Base-by-base conservation (phyloP, 371 early-diverging fungal genomes). In the Mortierella sp. region DNA sequence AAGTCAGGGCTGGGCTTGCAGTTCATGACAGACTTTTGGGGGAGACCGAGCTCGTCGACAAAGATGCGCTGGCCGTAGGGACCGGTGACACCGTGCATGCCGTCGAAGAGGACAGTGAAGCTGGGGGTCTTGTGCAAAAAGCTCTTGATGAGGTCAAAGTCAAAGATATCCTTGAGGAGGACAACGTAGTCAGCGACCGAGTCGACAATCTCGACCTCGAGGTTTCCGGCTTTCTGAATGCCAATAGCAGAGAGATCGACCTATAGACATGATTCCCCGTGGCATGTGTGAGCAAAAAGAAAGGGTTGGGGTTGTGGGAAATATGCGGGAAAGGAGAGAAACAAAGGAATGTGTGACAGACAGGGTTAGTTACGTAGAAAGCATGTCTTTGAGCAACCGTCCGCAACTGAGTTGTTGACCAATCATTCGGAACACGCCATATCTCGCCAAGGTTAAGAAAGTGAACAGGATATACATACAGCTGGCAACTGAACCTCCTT, bases 51-150 rank as follows among this genome's bases (percentile, higher is more conserved):
- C 85, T 97, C 97, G 47, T 95, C 89, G 31, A 97, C 92, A 77
- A 99, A 95, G 45, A 99, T 90, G 43, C 92, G 92, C 58, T 92
- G 85, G 44, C 91, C 95, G 84, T 99, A 99, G 44, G 98, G 97
- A 26, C 99, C 98, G 22, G 98, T 98, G 16, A 99, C 99, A 80
- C 98, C 98, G 80, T 97, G 94, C 94, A 99, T 96, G 70, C 95
- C 96, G 86, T 99, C 99, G 86, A 99, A 96, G 47, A 99, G 89
- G 76, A 99, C 89, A 58, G 88, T 95, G 85, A 95, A 98, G 39
- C 91, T 86, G 16, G 94, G 90, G 77, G 91, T 90, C 40, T 74
- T 83, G 39, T 85, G 77, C 78, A 98, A 92, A 86, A 97, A 98
- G 31, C 70, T 64, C 77, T 91, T 92, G 87, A 99, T 96, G 53